These are phyloP conservation scores for Globisporangium spiculum DNA, from an alignment of 352 stramenopile genomes.

Conservation along the genomic window DNA sequence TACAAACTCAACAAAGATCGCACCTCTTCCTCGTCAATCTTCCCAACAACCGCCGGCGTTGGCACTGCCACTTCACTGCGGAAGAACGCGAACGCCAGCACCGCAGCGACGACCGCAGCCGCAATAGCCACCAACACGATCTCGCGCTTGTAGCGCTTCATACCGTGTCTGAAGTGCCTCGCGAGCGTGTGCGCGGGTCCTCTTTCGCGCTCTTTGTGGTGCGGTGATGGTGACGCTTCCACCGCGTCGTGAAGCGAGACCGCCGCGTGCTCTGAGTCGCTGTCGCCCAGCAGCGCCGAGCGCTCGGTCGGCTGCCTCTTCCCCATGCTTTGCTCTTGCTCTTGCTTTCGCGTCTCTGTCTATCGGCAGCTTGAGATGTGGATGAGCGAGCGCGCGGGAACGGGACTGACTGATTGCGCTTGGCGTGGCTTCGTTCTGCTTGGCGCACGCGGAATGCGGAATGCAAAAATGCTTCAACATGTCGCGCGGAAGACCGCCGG, in stretches of 20 bases:
- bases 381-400: not conserved
- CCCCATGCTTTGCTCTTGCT: not conserved
- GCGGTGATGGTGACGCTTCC: not conserved
- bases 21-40: slow-evolving; percentile 8
- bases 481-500: slow-evolving; percentile 9
- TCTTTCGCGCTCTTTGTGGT: not conserved
- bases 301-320: slow-evolving; percentile 19
- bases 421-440: not conserved
- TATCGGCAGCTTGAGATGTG: not conserved
- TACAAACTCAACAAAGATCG: not conserved
- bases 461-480: slow-evolving; percentile 12
- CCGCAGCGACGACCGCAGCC: not conserved
- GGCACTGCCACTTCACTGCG: not conserved
- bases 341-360: not conserved
- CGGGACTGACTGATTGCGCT: not conserved
- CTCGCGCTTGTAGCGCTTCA: not conserved
- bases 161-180: not conserved
- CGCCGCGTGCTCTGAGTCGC: not conserved
- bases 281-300: slow-evolving; percentile 17
- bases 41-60: not conserved
- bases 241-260: not conserved
- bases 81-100: not conserved
- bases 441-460: not conserved
- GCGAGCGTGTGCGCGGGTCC: not conserved
- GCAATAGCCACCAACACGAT: not conserved